A percentile compares a stretch with the other conserved stretches of the same genome.
Conservation (phyloP, 2,329 filamentous ascomycete species). For the Coleophoma eucalyptorum region DNA sequence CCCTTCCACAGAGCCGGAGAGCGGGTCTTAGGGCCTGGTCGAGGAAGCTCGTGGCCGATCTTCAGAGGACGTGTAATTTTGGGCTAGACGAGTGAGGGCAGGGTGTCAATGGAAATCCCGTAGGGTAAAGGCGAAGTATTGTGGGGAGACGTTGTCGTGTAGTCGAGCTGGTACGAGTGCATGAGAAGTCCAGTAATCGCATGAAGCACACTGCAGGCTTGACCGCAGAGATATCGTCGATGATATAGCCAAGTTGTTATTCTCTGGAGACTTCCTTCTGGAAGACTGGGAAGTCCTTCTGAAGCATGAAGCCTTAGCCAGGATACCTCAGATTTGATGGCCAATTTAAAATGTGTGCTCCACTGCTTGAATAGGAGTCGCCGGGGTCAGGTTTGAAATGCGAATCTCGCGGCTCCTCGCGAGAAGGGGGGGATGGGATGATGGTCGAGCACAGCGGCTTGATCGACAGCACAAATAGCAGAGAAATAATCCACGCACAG, state of each 20-base stretch:
- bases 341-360: background rate
- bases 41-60: slow-evolving; percentile 22
- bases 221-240: slow-evolving; percentile 11
- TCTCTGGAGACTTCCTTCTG: slow-evolving; percentile 3
- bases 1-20: slow-evolving; percentile 23
- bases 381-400: slow-evolving; percentile 1
- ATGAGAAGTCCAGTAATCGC: slow-evolving; percentile 14
- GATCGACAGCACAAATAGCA: background rate
- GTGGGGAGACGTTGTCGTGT: slow-evolving; percentile 9
- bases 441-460: too few relatives aligned
- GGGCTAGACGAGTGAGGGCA: slow-evolving; percentile 13
- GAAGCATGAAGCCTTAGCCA: slow-evolving; percentile 11
- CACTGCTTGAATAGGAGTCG: background rate
- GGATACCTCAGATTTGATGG: background rate
- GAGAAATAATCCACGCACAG: too few relatives aligned
- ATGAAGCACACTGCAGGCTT: slow-evolving; percentile 17
- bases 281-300: slow-evolving; percentile 4
- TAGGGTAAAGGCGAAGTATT: slow-evolving; percentile 4
- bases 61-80: slow-evolving; percentile 15
- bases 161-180: slow-evolving; percentile 8
- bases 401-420: background rate
- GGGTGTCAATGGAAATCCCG: slow-evolving; percentile 5
- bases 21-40: slow-evolving; percentile 18
- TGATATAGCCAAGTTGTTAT: background rate
- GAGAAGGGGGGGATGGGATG: background rate